Evolutionary conservation across 176 grass and related monocot genomes (phyloP).

Genomic region (Eragrostis nindensis): DNA sequence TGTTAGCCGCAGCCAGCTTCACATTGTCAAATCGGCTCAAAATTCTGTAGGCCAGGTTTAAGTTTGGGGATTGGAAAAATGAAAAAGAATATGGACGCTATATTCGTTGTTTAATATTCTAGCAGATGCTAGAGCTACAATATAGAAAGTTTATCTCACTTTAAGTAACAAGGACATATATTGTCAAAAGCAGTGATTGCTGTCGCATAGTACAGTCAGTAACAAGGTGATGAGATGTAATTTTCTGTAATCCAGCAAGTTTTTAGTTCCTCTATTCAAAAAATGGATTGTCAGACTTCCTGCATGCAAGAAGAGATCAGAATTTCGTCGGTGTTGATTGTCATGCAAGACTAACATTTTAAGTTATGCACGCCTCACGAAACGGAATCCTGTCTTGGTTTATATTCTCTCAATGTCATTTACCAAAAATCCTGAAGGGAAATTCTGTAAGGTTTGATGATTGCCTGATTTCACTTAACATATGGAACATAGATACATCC

Average conservation of each 20-base stretch:
- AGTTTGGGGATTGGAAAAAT: background rate
- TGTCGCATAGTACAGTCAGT: background rate
- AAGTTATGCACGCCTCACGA: background rate
- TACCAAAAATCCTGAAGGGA: constrained; percentile 1
- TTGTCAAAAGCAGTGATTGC: background rate
- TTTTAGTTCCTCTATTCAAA: constrained; percentile 22
- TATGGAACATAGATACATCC: background rate
- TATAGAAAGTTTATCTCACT: constrained; percentile 4
- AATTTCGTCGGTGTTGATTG: constrained; percentile 1
- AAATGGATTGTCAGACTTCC: constrained; percentile 8
- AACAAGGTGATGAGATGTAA: background rate
- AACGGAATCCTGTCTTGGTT: constrained; percentile 15
- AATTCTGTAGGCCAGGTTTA: background rate
- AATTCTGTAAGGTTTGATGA: background rate
- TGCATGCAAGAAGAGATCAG: constrained; percentile 34
- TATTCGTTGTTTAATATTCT: background rate
- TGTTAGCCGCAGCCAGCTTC: background rate
- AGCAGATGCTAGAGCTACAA: background rate
- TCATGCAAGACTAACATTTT: background rate
- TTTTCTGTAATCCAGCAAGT: background rate
- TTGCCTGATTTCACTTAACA: background rate
- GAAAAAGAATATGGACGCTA: background rate
- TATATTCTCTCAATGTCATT: constrained; percentile 25
- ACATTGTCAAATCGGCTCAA: background rate
- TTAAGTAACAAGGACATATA: constrained; percentile 22